phyloP scores from a whole-genome alignment of 2,329 filamentous ascomycete genomes.

The Claviceps capensis region DNA sequence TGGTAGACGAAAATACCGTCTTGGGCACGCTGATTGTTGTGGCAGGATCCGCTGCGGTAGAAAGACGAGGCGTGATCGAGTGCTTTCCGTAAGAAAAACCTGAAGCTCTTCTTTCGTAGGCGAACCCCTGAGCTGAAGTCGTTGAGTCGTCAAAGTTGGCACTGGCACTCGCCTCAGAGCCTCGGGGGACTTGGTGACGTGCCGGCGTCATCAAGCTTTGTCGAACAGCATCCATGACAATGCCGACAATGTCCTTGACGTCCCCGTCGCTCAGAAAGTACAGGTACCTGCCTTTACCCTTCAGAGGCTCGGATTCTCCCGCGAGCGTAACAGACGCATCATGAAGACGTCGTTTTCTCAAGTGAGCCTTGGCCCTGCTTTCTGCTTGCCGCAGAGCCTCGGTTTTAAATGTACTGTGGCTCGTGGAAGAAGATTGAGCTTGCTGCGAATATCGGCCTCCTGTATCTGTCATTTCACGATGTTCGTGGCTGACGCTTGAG shows the following conservation, averaged over 20 bases:
- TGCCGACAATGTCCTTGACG: slow-evolving; percentile 5
- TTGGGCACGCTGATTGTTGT: slow-evolving; percentile 21
- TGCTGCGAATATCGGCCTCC: not conserved
- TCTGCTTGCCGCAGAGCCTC: slow-evolving; percentile 2
- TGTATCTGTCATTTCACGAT: not conserved
- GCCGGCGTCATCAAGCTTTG: not conserved
- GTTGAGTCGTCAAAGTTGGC: not conserved
- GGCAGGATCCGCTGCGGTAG: slow-evolving; percentile 16
- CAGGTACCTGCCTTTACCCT: not conserved
- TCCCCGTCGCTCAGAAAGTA: slow-evolving; percentile 9
- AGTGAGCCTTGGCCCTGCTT: slow-evolving; percentile 1
- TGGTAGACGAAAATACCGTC: slow-evolving; percentile 15
- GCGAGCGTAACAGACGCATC: not conserved
- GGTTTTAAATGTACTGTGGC: not conserved
- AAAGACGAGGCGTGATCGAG: slow-evolving; percentile 13
- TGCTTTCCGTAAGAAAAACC: slow-evolving; percentile 11
- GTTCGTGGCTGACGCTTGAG: not conserved
- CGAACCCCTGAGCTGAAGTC: too few relatives aligned
- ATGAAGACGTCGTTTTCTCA: slow-evolving; percentile 1
- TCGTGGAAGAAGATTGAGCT: not conserved
- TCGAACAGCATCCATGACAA: slow-evolving; percentile 3
- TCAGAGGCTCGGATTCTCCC: not conserved
- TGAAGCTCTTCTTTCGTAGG: slow-evolving; percentile 1
- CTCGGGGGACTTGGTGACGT: not conserved
- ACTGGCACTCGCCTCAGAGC: not conserved